A percentile compares a stretch with the other conserved stretches of the same genome.
Conservation (phyloP, 2,329 filamentous ascomycete genomes). For the Coniella vitis region DNA sequence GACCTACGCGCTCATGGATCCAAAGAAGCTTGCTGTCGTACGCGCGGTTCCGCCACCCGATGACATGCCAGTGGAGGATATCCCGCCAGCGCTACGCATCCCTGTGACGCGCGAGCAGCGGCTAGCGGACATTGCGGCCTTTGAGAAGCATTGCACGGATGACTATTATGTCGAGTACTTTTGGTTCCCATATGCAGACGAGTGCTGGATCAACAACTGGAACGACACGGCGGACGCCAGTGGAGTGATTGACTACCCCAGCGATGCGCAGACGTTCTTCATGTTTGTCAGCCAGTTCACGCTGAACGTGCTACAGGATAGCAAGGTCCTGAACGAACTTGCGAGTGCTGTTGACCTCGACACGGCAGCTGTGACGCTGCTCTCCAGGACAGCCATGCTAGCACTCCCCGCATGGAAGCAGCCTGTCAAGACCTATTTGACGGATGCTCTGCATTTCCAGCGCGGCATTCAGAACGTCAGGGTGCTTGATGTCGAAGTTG, state of each 20-base stretch:
- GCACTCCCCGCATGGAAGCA: slow-evolving; percentile 21
- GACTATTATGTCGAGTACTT: slow-evolving; percentile 44
- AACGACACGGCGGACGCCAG: slow-evolving; percentile 27
- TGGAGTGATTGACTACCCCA: slow-evolving; percentile 31
- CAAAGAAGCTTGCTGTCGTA: slow-evolving; percentile 34
- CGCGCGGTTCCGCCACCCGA: slow-evolving; percentile 37
- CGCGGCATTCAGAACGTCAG: slow-evolving; percentile 39
- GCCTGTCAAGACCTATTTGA: slow-evolving; percentile 33
- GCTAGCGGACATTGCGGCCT: slow-evolving; percentile 28
- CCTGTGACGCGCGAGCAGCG: slow-evolving; percentile 27
- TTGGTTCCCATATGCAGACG: slow-evolving; percentile 40
- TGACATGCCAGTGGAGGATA: slow-evolving; percentile 23
- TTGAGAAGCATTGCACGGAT: slow-evolving; percentile 30
- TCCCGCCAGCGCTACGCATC: slow-evolving; percentile 31
- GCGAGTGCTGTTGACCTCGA: slow-evolving; percentile 21
- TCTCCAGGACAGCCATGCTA: slow-evolving; percentile 29
- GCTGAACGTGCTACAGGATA: slow-evolving; percentile 19
- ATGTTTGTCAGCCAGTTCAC: slow-evolving; percentile 22
- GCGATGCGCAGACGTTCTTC: slow-evolving; percentile 26
- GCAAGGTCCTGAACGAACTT: slow-evolving; percentile 18
- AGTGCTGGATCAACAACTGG: slow-evolving; percentile 41
- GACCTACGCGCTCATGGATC: slow-evolving; percentile 39
- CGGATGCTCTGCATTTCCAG: slow-evolving; percentile 41
- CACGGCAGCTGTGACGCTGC: slow-evolving; percentile 22
- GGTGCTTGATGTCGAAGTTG: slow-evolving; percentile 37